A percentile compares a stretch with the other conserved stretches of the same genome.
These are phyloP conservation scores for Sanghuangporus sanghuang DNA, from an alignment of 1,284 basidiomycete genomes.

Conservation along the genomic window DNA sequence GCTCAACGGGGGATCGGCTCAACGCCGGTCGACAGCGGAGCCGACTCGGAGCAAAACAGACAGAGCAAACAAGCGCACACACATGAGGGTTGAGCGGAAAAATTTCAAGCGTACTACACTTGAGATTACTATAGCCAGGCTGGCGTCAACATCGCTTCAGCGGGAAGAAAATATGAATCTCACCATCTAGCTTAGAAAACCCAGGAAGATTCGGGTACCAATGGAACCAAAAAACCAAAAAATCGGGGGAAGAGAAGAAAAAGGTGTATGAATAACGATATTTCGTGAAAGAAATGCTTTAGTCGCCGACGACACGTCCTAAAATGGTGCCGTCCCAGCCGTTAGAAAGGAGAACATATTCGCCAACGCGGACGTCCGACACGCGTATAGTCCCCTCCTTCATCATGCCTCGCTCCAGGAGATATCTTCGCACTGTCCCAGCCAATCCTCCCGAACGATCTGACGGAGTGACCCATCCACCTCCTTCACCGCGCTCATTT, in stretches of 20 bases:
- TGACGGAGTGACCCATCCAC: slow-evolving; percentile 61
- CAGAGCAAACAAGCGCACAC: neutral
- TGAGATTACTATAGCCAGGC: neutral
- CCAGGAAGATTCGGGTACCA: neutral
- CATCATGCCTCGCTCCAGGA: slow-evolving; percentile 55
- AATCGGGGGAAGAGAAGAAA: neutral
- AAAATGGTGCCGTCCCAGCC: slow-evolving; percentile 39
- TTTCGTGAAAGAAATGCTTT: neutral
- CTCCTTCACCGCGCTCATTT: slow-evolving; percentile 17
- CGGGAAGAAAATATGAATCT: neutral
- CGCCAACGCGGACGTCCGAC: slow-evolving; percentile 44
- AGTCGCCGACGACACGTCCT: slow-evolving; percentile 13
- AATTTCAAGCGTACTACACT: neutral
- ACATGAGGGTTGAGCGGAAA: neutral
- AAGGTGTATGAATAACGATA: neutral
- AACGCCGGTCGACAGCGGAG: neutral
- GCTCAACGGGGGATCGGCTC: neutral
- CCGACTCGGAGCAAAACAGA: neutral
- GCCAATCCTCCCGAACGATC: slow-evolving; percentile 57
- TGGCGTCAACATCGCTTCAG: neutral
- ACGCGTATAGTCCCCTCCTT: slow-evolving; percentile 35
- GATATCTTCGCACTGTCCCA: slow-evolving; percentile 60
- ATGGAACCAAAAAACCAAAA: neutral
- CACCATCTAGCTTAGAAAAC: slow-evolving; percentile 1
- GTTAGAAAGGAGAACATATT: slow-evolving; percentile 66